Percentiles rank a stretch among this genome's conserved stretches.
These are phyloP conservation scores for Coleophoma crateriformis DNA, from an alignment of 2,329 filamentous ascomycete genomes.

Conservation along the genomic window DNA sequence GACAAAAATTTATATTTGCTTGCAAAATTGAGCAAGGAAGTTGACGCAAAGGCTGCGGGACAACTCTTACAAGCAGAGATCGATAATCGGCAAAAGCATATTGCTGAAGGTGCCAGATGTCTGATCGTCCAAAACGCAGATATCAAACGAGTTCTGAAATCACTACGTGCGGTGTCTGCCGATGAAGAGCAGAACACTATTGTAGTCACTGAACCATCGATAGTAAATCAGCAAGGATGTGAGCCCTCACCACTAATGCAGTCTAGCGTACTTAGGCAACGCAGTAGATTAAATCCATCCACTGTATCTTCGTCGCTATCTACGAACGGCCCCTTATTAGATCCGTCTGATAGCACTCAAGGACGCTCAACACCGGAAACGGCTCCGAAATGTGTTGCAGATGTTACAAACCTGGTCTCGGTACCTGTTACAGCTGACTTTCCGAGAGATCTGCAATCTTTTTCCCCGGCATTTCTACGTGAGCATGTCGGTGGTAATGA, in stretches of 20 bases:
- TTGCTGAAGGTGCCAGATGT: not conserved
- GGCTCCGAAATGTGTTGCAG: not conserved
- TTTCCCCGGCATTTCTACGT: not conserved
- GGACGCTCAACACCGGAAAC: not conserved
- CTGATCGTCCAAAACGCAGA: not conserved
- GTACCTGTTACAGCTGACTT: too few species aligned
- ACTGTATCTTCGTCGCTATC: too few species aligned
- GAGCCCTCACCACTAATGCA: too few species aligned
- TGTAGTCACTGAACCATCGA: too few species aligned
- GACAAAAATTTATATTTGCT: conserved; percentile 8
- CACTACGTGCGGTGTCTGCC: too few species aligned
- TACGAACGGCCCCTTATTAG: not conserved
- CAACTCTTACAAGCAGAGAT: conserved; percentile 2
- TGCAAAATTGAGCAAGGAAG: conserved; percentile 7
- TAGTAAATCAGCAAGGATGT: too few species aligned
- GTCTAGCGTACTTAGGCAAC: too few species aligned
- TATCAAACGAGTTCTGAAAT: not conserved
- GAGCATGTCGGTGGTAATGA: not conserved
- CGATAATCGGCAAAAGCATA: not conserved
- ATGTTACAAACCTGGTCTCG: not conserved
- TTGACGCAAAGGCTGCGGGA: not conserved
- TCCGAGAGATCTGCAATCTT: not conserved
- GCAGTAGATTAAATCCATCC: too few species aligned
- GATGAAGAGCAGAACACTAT: too few species aligned
- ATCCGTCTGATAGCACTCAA: too few species aligned